Conservation (phyloP, 768 basidiomycete species). For the Serendipita sp. region DNA sequence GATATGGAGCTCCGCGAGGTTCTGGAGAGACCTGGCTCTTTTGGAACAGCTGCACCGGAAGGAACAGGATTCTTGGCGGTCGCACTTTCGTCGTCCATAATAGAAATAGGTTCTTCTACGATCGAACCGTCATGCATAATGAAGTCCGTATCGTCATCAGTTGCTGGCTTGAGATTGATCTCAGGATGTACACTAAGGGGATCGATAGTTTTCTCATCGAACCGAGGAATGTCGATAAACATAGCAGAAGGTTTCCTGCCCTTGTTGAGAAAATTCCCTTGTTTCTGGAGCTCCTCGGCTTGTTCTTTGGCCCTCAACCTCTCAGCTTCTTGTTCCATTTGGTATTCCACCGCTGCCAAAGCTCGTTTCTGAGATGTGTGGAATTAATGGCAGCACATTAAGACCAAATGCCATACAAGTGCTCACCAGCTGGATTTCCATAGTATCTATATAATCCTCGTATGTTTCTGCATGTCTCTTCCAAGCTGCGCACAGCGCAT, state of each 20-base stretch:
- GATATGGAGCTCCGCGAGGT: not conserved
- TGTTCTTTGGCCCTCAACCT: not conserved
- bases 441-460: not conserved
- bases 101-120: not conserved
- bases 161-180: not conserved
- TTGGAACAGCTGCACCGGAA: conserved; percentile 1
- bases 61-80: not conserved
- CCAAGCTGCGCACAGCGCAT: not conserved
- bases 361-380: not conserved
- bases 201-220: not conserved
- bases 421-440: not conserved
- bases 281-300: not conserved
- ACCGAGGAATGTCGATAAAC: conserved; percentile 5
- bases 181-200: conserved; percentile 2
- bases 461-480: not conserved
- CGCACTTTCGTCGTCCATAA: not conserved
- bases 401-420: not conserved
- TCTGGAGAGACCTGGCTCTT: not conserved
- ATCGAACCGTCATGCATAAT: not conserved
- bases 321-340: conserved; percentile 3
- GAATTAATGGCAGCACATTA: not conserved
- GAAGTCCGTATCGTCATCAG: not conserved
- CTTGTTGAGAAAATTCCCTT: not conserved
- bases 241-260: not conserved
- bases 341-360: not conserved